Base-by-base conservation (phyloP, 805 yeast genomes). In the Spathaspora sp. region DNA sequence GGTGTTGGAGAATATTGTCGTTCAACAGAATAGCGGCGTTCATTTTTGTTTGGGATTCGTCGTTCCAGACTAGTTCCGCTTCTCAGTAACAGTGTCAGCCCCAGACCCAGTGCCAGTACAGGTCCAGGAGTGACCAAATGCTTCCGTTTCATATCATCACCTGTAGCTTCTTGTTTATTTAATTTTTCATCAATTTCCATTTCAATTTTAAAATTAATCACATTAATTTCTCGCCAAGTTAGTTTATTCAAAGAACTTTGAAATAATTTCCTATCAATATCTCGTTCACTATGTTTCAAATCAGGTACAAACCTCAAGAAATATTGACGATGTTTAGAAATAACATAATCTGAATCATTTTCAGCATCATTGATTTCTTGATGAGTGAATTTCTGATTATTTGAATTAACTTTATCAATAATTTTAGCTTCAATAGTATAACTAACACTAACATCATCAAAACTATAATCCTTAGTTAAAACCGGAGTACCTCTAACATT, bases 401-500 rank as follows among this genome's bases (percentile, higher is more conserved):
- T 66, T 1, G 67, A 65, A 49, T 68, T 63, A 35, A 64, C 43
- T 51, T 72, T 69, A 48, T 83, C 86, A 26, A 83, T 78, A 44
- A 82, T 67, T 50, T 77, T 76, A n/a, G 82, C 81, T 52, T 78
- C 82, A 17, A 83, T 70, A 2, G 79, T 69, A 58, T 82, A 82
- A 28, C 77, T 67, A 14, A 82, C 64, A 40, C 83, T 78, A 23
- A 77, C 52, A 49, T 72, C 72, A 3, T 76, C 80, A 29, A 66
- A 64, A 8, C 73, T 59, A 44, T 73, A 64, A 64, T 83, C 88
- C 11, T 65, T 67, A 2, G 80, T 76, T 50, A 76, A 61, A 3
- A 83, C 63, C 1, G 87, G 87, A 0, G 82, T 73, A 1, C 87
- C 87, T 38, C 72, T 57, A 1, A 67, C 59, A n/a, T 70, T 69